phyloP scores from a whole-genome alignment of 352 stramenopile species.

The Globisporangium nunn region DNA sequence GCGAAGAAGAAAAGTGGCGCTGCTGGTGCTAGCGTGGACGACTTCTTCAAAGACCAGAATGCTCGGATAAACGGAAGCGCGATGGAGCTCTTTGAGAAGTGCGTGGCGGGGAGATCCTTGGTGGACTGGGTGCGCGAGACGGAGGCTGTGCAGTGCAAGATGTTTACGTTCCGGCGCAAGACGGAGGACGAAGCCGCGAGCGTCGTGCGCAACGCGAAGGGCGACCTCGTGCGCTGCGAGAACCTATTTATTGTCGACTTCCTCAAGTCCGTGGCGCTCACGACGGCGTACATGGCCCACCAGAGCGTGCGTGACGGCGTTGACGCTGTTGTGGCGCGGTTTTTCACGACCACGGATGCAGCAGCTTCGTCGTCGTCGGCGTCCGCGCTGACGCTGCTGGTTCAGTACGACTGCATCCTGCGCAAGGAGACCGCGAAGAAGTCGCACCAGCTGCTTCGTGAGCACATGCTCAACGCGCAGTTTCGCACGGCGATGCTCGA shows the following conservation, averaged over 20 bases:
- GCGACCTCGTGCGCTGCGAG: constrained; percentile 28
- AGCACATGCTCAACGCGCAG: constrained; percentile 63
- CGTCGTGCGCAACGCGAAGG: constrained; percentile 22
- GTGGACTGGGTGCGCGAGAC: constrained; percentile 19
- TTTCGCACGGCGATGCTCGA: constrained; percentile 77
- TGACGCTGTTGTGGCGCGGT: constrained; percentile 38
- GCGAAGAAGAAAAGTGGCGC: neutral
- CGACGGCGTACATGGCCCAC: constrained; percentile 37
- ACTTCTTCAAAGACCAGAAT: constrained; percentile 20
- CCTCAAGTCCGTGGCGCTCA: constrained; percentile 55
- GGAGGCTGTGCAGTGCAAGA: constrained; percentile 23
- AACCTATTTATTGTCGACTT: constrained; percentile 80
- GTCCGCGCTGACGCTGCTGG: constrained; percentile 44
- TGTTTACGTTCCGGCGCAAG: constrained; percentile 23
- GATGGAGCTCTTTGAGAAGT: constrained; percentile 7
- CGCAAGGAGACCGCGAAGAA: constrained; percentile 46
- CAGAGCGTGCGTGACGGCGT: constrained; percentile 62
- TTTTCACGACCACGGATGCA: constrained; percentile 18
- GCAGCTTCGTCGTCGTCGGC: neutral
- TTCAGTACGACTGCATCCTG: constrained; percentile 65
- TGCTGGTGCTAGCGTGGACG: constrained; percentile 2
- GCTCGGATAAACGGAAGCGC: constrained; percentile 13
- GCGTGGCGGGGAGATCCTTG: constrained; percentile 2
- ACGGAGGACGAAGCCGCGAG: constrained; percentile 5
- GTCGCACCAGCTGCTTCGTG: constrained; percentile 61